Evolutionary conservation across 129 eudicot species (phyloP), one percentile per base, ranked within the genome.

Genomic region (Saussurea involucrata): DNA sequence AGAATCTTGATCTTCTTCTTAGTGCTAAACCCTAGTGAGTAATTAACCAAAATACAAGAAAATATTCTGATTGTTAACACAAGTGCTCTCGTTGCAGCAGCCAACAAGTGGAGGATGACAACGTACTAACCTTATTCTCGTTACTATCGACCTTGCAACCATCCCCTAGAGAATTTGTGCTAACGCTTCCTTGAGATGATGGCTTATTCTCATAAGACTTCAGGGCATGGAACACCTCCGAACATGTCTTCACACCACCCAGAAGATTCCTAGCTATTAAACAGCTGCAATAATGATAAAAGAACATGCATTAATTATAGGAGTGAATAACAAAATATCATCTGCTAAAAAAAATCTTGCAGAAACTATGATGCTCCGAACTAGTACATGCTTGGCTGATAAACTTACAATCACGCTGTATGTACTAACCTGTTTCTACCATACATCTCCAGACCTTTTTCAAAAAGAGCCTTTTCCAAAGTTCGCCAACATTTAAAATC

Each of bases 231-330:
- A 75, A 86, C 28, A 93, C 94, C 84, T 93, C 98, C 2, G 71
- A 74, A 77, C 98, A 93, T 71, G 91, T 93, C 83, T 88, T 93
- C 84, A 82, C 60, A 10, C 87, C 88, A 71, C 81, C 77, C 90
- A 93, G 73, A 18, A 84, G 83, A 76, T 88, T 88, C 83, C 95
- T 83, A 53, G 98, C 92, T 78, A 93, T 88, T 72, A 93, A 82
- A 63, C 98, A 93, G 84, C 98, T 93, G 88, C 79, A 85, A 63
- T 55, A 27, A 60, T 55, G 75, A 60, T 15, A 40, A 66, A 66
- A 42, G 63, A 71, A 46, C 44, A 33, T 34, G 37, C 24, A 28
- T 61, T 70, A 66, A 28, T 61, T 70, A 66, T 28, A 15, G 6
- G 20, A 5, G 10, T 22, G 4, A 25, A 58, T 15, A 8, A n/a